Percentiles rank a stretch among this genome's conserved stretches.
Evolutionary conservation across 2,329 filamentous ascomycete species (phyloP).

Genomic region (Celoporthe dispersa): DNA sequence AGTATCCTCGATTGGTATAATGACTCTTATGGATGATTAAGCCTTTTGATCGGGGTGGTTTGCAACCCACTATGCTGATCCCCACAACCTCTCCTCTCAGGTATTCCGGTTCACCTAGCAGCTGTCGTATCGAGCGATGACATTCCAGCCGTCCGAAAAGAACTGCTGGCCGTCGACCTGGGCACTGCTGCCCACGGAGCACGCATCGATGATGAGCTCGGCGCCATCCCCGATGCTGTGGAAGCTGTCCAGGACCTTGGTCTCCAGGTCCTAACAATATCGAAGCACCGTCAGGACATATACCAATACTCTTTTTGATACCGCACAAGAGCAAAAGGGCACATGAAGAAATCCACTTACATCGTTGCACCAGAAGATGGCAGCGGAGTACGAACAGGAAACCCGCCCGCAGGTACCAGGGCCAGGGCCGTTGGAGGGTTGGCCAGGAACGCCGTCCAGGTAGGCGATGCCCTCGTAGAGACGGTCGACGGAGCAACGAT

Average conservation of each 20-base stretch:
- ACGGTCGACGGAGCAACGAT: background rate
- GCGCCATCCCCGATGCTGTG: conserved; percentile 8
- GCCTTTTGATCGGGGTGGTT: no score
- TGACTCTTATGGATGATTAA: background rate
- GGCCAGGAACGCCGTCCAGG: conserved; percentile 27
- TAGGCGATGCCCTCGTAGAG: conserved; percentile 29
- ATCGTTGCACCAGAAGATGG: conserved; percentile 37
- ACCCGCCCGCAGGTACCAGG: conserved; percentile 31
- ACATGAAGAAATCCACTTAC: conserved; percentile 24
- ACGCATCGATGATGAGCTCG: conserved; percentile 1
- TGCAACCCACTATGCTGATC: background rate
- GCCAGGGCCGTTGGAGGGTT: conserved; percentile 28
- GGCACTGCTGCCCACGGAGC: background rate
- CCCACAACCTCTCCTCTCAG: background rate
- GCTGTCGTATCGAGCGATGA: conserved; percentile 3
- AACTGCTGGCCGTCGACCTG: conserved; percentile 18
- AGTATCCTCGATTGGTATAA: no score
- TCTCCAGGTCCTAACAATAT: background rate
- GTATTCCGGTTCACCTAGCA: background rate
- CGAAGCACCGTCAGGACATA: background rate
- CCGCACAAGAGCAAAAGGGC: background rate
- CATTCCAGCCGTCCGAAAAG: conserved; percentile 19
- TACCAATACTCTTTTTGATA: background rate
- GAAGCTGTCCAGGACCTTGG: conserved; percentile 13
- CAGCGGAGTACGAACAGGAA: conserved; percentile 31